phyloP scores from a whole-genome alignment of 495 filamentous ascomycete species.

The Podospora fimiseda region DNA sequence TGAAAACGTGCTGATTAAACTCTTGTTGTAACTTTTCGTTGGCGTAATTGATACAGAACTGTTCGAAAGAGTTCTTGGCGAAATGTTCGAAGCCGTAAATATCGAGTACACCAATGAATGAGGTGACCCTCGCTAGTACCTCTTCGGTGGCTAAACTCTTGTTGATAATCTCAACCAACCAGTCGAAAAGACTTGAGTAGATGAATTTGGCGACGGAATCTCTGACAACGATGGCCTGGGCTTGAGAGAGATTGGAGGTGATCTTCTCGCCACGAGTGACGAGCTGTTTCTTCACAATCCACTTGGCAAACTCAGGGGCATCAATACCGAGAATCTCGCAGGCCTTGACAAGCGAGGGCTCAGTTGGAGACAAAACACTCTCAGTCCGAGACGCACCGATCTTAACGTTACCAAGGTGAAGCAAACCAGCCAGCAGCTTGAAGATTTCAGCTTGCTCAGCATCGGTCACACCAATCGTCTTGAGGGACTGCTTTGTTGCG shows the following conservation, averaged over 20 bases:
- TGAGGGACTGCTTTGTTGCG: conserved; percentile 76
- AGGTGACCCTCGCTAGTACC: conserved; percentile 70
- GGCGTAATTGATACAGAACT: conserved; percentile 99
- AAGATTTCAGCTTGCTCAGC: conserved; percentile 78
- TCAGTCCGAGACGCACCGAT: conserved; percentile 86
- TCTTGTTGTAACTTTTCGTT: conserved; percentile 99
- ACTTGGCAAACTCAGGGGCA: conserved; percentile 83
- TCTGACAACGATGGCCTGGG: conserved; percentile 88
- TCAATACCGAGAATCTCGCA: conserved; percentile 86
- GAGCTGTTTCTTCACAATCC: conserved; percentile 98
- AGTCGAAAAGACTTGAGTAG: conserved; percentile 97
- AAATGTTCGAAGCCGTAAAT: conserved; percentile 99
- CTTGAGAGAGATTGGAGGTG: conserved; percentile 88
- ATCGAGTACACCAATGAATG: conserved; percentile 99
- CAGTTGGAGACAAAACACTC: conserved; percentile 70
- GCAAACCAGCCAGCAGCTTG: conserved; percentile 80
- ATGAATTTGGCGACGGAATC: conserved; percentile 99
- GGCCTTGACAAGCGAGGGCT: conserved; percentile 75
- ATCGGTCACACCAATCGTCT: conserved; percentile 77
- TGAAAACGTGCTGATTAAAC: conserved; percentile 99
- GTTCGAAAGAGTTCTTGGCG: conserved; percentile 98
- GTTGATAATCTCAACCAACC: conserved; percentile 96
- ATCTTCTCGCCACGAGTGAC: conserved; percentile 97
- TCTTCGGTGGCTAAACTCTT: conserved; percentile 80
- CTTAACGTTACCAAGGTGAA: conserved; percentile 94